Percentiles rank a stretch among this genome's conserved stretches.
phyloP scores from a whole-genome alignment of 2,329 filamentous ascomycete species.

The Cladosporium sp. region DNA sequence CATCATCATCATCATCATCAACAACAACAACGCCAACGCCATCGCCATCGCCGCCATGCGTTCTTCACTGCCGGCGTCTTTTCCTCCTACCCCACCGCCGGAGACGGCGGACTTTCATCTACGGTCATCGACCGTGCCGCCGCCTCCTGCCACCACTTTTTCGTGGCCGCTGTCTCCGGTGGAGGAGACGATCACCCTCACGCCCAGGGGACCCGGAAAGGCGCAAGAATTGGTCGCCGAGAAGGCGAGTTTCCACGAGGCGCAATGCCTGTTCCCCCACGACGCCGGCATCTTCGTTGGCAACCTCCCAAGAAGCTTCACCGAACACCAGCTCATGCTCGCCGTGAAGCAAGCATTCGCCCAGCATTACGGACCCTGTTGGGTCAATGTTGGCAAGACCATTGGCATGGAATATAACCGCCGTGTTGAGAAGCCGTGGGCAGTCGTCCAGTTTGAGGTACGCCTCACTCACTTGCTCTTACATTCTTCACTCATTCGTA shows the following conservation, averaged over 20 bases:
- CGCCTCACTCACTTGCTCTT: neutral
- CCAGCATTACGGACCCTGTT: neutral
- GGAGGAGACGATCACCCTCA: neutral
- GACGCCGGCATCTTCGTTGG: conserved; percentile 2
- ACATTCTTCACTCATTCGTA: no score
- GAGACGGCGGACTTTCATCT: no score
- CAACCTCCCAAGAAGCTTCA: neutral
- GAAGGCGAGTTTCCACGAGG: neutral
- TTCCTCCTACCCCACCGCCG: no score
- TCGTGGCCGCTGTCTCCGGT: no score
- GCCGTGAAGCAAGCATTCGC: neutral
- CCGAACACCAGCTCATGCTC: neutral
- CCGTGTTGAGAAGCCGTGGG: neutral
- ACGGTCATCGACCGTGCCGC: no score
- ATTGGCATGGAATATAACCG: no score
- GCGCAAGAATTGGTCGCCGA: neutral
- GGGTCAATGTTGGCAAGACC: neutral
- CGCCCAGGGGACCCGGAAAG: no score
- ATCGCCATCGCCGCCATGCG: no score
- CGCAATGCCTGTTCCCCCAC: neutral
- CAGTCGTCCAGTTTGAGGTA: neutral
- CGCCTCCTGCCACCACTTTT: no score
- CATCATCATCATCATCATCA: no score
- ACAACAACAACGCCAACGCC: no score
- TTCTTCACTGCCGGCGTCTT: no score